These are phyloP conservation scores for Pestalotiopsis sp. DNA, from an alignment of 2,329 filamentous ascomycete species.

Conservation along the genomic window DNA sequence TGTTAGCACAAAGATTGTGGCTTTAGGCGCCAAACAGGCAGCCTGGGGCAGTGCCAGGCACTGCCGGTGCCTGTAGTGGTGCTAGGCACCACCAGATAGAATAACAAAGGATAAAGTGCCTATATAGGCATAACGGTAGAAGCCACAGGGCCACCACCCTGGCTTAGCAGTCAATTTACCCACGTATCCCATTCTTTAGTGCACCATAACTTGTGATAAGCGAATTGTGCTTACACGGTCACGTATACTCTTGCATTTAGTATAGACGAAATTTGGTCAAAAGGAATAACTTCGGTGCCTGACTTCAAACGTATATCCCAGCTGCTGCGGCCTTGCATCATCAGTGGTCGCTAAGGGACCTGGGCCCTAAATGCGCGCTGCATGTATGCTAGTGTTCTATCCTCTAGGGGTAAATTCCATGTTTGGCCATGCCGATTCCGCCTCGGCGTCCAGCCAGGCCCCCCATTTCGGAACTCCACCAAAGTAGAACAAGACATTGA, in stretches of 20 bases:
- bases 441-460: not conserved
- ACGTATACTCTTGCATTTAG: not conserved
- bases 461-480: not conserved
- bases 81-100: too few species aligned
- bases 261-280: not conserved
- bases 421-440: not conserved
- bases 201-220: too few species aligned
- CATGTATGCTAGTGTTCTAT: not conserved
- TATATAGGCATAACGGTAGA: too few species aligned
- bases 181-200: too few species aligned
- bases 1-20: too few species aligned
- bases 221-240: too few species aligned
- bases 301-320: not conserved
- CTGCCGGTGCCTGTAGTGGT: too few species aligned
- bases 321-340: not conserved
- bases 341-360: not conserved
- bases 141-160: too few species aligned
- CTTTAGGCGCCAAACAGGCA: too few species aligned
- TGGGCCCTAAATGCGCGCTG: not conserved
- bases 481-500: not conserved
- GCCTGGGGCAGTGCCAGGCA: too few species aligned
- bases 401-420: not conserved
- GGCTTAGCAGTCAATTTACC: too few species aligned
- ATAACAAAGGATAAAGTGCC: too few species aligned
- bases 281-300: not conserved